Base-by-base conservation (phyloP, 768 basidiomycete species). In the Dioszegia hungarica region DNA sequence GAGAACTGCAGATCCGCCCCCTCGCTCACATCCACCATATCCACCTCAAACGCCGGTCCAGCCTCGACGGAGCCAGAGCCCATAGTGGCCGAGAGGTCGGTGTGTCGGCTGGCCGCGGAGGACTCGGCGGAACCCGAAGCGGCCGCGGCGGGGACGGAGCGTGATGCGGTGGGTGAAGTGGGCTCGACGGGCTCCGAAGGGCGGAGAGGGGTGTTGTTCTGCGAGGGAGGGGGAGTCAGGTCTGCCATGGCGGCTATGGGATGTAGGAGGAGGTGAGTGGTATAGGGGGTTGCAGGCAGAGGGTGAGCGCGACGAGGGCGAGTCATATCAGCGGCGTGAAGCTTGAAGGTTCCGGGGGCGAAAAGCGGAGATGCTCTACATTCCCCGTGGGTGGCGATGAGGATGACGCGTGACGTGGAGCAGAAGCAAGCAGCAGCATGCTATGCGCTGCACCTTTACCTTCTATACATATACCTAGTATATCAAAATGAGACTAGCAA, bases 171-270 rank as follows among this genome's bases (percentile, higher is more conserved):
- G 9, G 39, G 39, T 31, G 52, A 52, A 17, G 17, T 8, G 24
- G 37, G 50, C n/a, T n/a, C n/a, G n/a, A n/a, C n/a, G n/a, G n/a
- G n/a, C n/a, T 41, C 46, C 11, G 48, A 36, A 1, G 47, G 38
- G 9, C 64, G 60, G 19, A 46, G 45, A 5, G 66, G 62, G 2
- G 66, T 67, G 29, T 54, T 60, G 11, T 59, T 29, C 47, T 67
- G 43, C 9, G 62, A 64, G 17, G 62, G 57, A 28, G 66, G 66
- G 24, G 66, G 66, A 2, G 66, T 67, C 31, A 67, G 59, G 6
- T 63, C 57, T 20, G 60, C 50, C 66, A 67, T 67, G 1, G 31
- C 49, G n/a, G 25, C 2, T 28, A n/a, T 27, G 22, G 49, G 11
- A 27, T 24, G 49, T 51, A 51, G 24, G 19, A 29, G 2, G 36